phyloP scores from a whole-genome alignment of 805 yeast species.

The Hermanozyma aechmeae region DNA sequence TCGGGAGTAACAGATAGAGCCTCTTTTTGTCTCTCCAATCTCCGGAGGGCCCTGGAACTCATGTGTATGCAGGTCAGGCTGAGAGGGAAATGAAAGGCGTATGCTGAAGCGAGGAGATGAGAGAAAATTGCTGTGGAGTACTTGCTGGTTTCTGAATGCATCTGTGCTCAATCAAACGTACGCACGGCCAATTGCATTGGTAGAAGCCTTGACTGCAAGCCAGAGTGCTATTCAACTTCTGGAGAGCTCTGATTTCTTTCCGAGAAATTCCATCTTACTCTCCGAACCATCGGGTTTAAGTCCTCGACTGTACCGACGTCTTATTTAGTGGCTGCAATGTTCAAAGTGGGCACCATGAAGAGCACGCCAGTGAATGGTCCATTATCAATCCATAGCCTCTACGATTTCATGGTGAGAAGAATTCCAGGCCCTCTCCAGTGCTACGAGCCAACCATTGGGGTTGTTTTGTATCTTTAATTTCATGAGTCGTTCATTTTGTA shows the following conservation, averaged over 20 bases:
- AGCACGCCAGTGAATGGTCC: too few relatives aligned
- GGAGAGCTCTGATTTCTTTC: background rate
- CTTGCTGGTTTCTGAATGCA: background rate
- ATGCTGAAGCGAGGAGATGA: background rate
- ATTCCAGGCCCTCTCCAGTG: background rate
- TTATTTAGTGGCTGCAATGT: too few relatives aligned
- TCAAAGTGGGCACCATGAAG: too few relatives aligned
- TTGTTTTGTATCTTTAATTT: background rate
- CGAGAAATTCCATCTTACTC: too few relatives aligned
- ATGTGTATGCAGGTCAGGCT: too few relatives aligned
- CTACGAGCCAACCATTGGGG: background rate
- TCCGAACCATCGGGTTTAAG: too few relatives aligned
- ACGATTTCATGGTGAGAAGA: background rate
- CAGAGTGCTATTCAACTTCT: background rate
- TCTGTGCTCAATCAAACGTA: background rate
- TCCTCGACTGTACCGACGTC: too few relatives aligned
- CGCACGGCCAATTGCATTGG: background rate
- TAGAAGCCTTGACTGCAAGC: background rate
- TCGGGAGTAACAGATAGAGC: slow-evolving; percentile 9
- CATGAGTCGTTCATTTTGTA: background rate
- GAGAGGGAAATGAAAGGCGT: too few relatives aligned
- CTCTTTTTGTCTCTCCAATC: slow-evolving; percentile 14
- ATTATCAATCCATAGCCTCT: background rate
- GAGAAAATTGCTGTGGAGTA: background rate
- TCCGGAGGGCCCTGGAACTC: slow-evolving; percentile 19